A percentile compares a stretch with the other conserved stretches of the same genome.
Conservation (phyloP, 139 green algal species). For the Chlorella ohadii region DNA sequence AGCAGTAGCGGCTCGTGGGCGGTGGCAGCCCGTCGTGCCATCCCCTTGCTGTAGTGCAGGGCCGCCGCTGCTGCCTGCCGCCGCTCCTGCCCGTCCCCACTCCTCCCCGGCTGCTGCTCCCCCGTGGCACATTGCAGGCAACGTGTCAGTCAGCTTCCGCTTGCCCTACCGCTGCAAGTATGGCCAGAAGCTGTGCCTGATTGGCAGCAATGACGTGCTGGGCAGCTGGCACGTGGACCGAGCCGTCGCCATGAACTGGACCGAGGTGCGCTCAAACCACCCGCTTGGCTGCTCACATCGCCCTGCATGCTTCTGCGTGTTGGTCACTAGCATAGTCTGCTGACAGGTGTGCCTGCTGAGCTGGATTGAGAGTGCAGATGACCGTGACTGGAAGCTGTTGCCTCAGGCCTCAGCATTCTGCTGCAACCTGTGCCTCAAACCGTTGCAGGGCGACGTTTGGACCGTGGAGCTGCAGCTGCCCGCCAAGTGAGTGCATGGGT, state of each 20-base stretch:
- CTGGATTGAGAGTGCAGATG: too few relatives aligned
- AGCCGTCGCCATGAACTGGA: slow-evolving; percentile 42
- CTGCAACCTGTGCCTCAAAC: too few relatives aligned
- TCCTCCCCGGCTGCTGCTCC: background rate
- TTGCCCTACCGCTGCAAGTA: slow-evolving; percentile 42
- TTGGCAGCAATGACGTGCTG: slow-evolving; percentile 36
- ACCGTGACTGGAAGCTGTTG: too few relatives aligned
- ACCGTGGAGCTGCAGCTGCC: slow-evolving; percentile 23
- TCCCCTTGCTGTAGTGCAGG: background rate
- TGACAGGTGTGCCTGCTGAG: too few relatives aligned
- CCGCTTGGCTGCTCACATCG: too few relatives aligned
- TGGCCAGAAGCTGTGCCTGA: slow-evolving; percentile 42
- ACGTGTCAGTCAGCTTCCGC: slow-evolving; percentile 27
- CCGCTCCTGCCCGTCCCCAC: background rate
- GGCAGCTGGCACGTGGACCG: slow-evolving; percentile 36
- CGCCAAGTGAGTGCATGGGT: background rate
- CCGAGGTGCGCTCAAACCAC: background rate
- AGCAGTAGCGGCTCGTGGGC: too few relatives aligned
- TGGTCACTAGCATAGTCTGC: too few relatives aligned
- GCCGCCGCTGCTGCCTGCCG: background rate
- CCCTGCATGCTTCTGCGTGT: too few relatives aligned
- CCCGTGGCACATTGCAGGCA: background rate
- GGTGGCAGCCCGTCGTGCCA: too few relatives aligned
- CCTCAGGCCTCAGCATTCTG: too few relatives aligned
- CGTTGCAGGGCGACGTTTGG: slow-evolving; percentile 44